Evolutionary conservation across 139 green algal species (phyloP).

Genomic region (Choricystis sp.): DNA sequence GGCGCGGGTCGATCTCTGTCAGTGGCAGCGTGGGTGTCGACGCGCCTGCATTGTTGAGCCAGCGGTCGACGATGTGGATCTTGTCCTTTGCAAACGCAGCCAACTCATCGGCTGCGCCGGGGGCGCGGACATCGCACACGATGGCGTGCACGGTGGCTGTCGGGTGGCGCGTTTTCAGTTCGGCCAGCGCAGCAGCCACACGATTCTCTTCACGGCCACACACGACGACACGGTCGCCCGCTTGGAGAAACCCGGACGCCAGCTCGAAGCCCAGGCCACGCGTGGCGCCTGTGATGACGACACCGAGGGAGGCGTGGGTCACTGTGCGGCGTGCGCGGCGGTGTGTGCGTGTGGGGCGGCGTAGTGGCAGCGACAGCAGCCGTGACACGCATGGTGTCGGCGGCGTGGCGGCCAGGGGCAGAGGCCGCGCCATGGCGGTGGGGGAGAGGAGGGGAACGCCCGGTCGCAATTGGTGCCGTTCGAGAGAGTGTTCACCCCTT

Average conservation of each 20-base stretch:
- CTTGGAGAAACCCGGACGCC: slow-evolving; percentile 22
- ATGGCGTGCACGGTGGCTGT: slow-evolving; percentile 7
- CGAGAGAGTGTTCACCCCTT: no score
- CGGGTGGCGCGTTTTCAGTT: slow-evolving; percentile 9
- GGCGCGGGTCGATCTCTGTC: slow-evolving; percentile 16
- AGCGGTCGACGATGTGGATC: slow-evolving; percentile 26
- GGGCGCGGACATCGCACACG: slow-evolving; percentile 14
- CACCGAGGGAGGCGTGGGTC: no score
- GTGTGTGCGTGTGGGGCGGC: no score
- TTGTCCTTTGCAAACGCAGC: slow-evolving; percentile 10
- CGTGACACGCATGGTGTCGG: no score
- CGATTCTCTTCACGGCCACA: slow-evolving; percentile 21
- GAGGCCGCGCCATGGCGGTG: no score
- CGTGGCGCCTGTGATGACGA: slow-evolving; percentile 27
- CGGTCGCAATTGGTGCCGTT: no score
- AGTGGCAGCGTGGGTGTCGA: slow-evolving; percentile 33
- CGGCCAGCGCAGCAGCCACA: slow-evolving; percentile 16
- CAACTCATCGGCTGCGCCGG: slow-evolving; percentile 17
- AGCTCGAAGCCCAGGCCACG: slow-evolving; percentile 20
- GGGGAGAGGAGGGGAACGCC: no score
- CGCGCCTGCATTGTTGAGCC: slow-evolving; percentile 46
- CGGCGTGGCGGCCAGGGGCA: no score
- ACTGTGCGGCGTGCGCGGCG: no score
- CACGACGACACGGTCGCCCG: slow-evolving; percentile 26
- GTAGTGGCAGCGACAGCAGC: no score